A percentile compares a stretch with the other conserved stretches of the same genome.
Evolutionary conservation across 179 eudicot species (phyloP).

Genomic region (Amaranthus tricolor): DNA sequence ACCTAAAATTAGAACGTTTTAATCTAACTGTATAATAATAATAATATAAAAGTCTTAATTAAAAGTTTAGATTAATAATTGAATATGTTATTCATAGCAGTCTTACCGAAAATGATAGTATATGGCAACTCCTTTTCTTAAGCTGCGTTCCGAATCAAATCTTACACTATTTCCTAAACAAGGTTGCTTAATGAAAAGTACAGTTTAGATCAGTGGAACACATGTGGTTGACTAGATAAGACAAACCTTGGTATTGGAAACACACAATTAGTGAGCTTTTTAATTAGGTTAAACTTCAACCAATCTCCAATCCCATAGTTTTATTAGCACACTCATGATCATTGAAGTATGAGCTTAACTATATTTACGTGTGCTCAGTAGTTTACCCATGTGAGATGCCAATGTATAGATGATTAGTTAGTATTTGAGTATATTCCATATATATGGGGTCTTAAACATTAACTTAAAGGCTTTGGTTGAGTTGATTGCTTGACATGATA

Average conservation of each 20-base stretch:
- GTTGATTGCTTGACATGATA: no score
- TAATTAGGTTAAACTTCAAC: background rate
- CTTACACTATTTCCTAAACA: background rate
- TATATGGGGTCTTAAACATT: no score
- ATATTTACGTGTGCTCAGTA: no score
- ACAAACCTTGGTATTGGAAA: slow-evolving; percentile 18
- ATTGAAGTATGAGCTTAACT: no score
- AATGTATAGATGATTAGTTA: no score
- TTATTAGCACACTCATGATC: background rate
- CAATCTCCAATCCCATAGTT: background rate
- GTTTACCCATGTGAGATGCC: no score
- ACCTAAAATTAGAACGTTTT: no score
- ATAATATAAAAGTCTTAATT: no score
- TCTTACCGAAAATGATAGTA: background rate
- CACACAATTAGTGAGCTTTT: background rate
- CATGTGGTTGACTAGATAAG: slow-evolving; percentile 21
- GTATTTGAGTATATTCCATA: no score
- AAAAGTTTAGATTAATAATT: no score
- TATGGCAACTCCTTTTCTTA: background rate
- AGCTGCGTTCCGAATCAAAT: background rate
- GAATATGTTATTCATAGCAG: background rate
- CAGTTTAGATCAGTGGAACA: background rate
- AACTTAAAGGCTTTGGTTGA: no score
- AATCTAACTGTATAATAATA: no score
- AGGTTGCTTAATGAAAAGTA: background rate